phyloP scores from a whole-genome alignment of 1,284 basidiomycete genomes.

The Cryptococcus deneoformans region DNA sequence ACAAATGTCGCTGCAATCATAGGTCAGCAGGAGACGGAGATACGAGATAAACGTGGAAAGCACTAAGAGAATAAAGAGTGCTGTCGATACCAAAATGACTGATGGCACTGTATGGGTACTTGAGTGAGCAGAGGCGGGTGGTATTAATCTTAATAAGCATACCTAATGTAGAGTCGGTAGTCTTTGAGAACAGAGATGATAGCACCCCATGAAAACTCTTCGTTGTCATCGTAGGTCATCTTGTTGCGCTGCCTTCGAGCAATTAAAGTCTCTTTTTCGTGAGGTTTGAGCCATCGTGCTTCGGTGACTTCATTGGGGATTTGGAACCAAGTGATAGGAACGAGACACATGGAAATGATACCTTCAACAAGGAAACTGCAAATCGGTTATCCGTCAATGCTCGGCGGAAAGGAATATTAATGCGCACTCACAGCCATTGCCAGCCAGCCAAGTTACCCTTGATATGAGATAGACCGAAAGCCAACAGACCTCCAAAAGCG shows the following conservation, averaged over 20 bases:
- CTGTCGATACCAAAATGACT: slow-evolving; percentile 11
- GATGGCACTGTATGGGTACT: slow-evolving; percentile 1
- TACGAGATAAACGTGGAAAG: neutral
- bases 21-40: neutral
- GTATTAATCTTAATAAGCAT: neutral
- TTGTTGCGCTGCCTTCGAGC: slow-evolving; percentile 2
- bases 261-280: slow-evolving; percentile 2
- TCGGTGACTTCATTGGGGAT: slow-evolving; percentile 8
- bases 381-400: no score
- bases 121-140: neutral
- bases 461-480: slow-evolving; percentile 25
- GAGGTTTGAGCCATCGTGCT: slow-evolving; percentile 5
- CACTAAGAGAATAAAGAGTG: slow-evolving; percentile 10
- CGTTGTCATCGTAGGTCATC: slow-evolving; percentile 3
- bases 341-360: slow-evolving; percentile 5
- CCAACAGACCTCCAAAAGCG: slow-evolving; percentile 30
- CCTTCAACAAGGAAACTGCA: slow-evolving; percentile 9
- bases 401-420: no score
- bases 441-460: slow-evolving; percentile 6
- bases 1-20: slow-evolving; percentile 17
- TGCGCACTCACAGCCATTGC: slow-evolving; percentile 4
- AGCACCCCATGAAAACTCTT: slow-evolving; percentile 4
- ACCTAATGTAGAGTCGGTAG: slow-evolving; percentile 1
- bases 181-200: slow-evolving; percentile 5
- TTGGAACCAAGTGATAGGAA: slow-evolving; percentile 6